Evolutionary conservation across 345 rosid species (phyloP), one percentile per base, ranked within the genome.

Genomic region (Carallia pectinifolia): DNA sequence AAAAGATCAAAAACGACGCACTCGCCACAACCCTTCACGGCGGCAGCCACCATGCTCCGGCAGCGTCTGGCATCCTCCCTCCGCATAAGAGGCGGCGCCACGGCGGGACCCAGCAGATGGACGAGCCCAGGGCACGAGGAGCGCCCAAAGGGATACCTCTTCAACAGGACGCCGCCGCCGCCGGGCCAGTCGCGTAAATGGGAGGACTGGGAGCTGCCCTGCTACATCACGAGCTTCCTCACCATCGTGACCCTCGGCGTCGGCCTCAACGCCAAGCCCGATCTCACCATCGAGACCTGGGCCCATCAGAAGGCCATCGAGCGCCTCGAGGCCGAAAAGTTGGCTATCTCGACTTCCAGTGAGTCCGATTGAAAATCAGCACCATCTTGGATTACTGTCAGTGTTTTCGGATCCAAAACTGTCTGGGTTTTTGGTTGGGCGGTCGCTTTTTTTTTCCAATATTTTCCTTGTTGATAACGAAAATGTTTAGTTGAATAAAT

Each of bases 171-270:
- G 7, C 98, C 99, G 4, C 83, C 77, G 15, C 83, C 97, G 50
- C 86, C 91, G 1, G 99, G 97, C 30, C 91, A 92, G 72, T 74
- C 97, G 6, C 92, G 99, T 18, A 86, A 92, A 59, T 95, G 98
- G 97, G 98, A 94, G 72, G 98, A 94, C 69, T 94, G 98, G 98
- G 97, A 94, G 89, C 89, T 94, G 2, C 99, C 99, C 29, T 92
- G 98, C 88, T 95, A 95, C 83, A 64, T 95, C 84, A 90, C 98
- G 9, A 92, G 99, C 86, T 95, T 92, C 84, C 87, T 95, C 72
- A 83, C 99, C 53, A 80, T 95, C 69, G 98, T 95, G 67, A 92
- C 88, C 72, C 94, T 95, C 13, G 99, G 99, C 4, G 99, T 92
- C 5, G 98, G 99, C 4, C 95, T 94, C 73, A 94, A 91, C 59